phyloP scores from a whole-genome alignment of 2,329 filamentous ascomycete genomes.

The Aureobasidium uvarum region DNA sequence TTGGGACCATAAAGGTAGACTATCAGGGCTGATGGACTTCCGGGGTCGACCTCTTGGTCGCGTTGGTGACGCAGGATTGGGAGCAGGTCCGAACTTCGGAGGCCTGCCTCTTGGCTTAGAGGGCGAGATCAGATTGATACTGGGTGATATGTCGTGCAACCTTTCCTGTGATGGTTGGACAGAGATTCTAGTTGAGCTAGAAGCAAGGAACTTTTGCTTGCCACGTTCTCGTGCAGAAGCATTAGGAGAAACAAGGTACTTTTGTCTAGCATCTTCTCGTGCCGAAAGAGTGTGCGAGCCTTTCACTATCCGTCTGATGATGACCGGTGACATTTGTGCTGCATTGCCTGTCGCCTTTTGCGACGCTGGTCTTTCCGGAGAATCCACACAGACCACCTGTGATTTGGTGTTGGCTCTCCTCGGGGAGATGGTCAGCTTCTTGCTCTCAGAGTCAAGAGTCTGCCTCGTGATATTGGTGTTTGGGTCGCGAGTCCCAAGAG shows the following conservation, averaged over 20 bases:
- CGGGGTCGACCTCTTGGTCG: conserved; percentile 5
- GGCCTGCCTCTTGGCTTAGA: conserved; percentile 29
- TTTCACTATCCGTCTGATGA: neutral
- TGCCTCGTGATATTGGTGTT: conserved; percentile 9
- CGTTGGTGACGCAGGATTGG: neutral
- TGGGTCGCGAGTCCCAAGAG: conserved; percentile 13
- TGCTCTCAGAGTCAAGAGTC: neutral
- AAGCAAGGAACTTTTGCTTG: neutral
- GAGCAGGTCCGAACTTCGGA: conserved; percentile 22
- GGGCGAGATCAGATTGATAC: neutral
- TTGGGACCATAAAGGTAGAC: neutral
- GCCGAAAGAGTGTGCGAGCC: neutral
- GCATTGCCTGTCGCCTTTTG: conserved; percentile 28
- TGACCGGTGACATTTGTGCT: neutral
- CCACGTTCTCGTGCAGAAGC: no score
- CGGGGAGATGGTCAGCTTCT: neutral
- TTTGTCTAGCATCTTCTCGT: neutral
- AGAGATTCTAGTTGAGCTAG: neutral
- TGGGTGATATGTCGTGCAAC: neutral
- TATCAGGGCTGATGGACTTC: neutral
- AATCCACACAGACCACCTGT: neutral
- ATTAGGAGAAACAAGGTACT: neutral
- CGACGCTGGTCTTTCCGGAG: conserved; percentile 28
- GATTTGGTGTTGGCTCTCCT: neutral
- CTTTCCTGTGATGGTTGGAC: neutral